Evolutionary conservation across 2,329 filamentous ascomycete species (phyloP).

Genomic region (Alternaria solani): DNA sequence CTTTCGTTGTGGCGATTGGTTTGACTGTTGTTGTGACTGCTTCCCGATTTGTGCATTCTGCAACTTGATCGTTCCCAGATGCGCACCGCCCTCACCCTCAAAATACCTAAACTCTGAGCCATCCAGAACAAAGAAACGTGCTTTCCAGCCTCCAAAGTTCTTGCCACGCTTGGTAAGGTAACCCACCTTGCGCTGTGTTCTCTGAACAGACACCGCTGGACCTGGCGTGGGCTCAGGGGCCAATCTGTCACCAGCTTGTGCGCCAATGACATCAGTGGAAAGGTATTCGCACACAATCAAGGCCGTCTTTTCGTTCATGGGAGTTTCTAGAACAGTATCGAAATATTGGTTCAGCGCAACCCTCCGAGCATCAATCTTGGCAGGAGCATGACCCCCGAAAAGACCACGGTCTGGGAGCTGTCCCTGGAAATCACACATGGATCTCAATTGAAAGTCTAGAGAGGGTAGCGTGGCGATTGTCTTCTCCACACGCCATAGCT

Average conservation of each 20-base stretch:
- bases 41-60: slow-evolving; percentile 92
- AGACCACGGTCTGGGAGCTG: slow-evolving; percentile 84
- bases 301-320: slow-evolving; percentile 78
- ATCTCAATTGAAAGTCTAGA: slow-evolving; percentile 82
- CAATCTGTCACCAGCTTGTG: slow-evolving; percentile 62
- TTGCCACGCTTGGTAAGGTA: slow-evolving; percentile 97
- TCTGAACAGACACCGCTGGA: slow-evolving; percentile 51
- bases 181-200: slow-evolving; percentile 76
- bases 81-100: slow-evolving; percentile 86
- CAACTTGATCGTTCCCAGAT: slow-evolving; percentile 92
- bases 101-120: slow-evolving; percentile 84
- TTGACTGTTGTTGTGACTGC: slow-evolving; percentile 72
- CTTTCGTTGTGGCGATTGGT: slow-evolving; percentile 67
- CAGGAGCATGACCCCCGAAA: slow-evolving; percentile 91
- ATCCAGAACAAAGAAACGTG: slow-evolving; percentile 74
- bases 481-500: slow-evolving; percentile 96
- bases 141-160: slow-evolving; percentile 99
- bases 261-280: slow-evolving; percentile 70
- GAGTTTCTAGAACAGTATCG: slow-evolving; percentile 82
- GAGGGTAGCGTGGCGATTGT: slow-evolving; percentile 81
- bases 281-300: slow-evolving; percentile 87
- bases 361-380: slow-evolving; percentile 88
- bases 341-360: slow-evolving; percentile 84
- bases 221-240: slow-evolving; percentile 63
- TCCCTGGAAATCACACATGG: slow-evolving; percentile 73